A percentile compares a stretch with the other conserved stretches of the same genome.
These are phyloP conservation scores for Pichia sp. DNA, from an alignment of 1,139 yeast genomes.

Conservation along the genomic window DNA sequence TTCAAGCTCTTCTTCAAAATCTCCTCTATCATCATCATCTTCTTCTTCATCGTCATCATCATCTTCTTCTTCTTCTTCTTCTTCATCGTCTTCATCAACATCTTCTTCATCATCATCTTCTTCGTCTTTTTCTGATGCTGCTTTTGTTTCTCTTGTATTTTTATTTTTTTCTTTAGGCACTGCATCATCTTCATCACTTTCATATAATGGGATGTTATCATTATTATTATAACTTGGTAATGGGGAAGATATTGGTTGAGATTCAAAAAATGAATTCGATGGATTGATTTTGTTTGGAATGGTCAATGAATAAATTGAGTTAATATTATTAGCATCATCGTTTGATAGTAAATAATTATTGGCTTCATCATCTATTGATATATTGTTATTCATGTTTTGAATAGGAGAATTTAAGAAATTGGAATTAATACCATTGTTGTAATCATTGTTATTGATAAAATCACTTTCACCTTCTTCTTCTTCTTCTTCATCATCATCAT, in stretches of 20 bases:
- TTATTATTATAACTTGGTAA: slow-evolving; percentile 2
- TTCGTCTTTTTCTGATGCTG: not conserved
- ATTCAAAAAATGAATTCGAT: not conserved
- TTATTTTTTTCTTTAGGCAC: not conserved
- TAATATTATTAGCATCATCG: slow-evolving; percentile 7
- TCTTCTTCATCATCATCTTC: not conserved
- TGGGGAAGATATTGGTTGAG: slow-evolving; percentile 2
- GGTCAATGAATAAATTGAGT: slow-evolving; percentile 25
- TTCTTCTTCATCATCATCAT: slow-evolving; percentile 25
- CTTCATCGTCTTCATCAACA: slow-evolving; percentile 1
- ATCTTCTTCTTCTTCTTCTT: slow-evolving; percentile 9
- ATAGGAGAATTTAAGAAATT: not conserved
- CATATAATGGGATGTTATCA: slow-evolving; percentile 1
- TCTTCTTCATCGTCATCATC: not conserved
- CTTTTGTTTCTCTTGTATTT: slow-evolving; percentile 14
- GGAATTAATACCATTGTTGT: not conserved
- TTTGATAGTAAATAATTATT: slow-evolving; percentile 5
- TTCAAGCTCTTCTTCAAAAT: slow-evolving; percentile 17
- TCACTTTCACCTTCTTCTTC: slow-evolving; percentile 21
- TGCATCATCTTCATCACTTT: slow-evolving; percentile 23
- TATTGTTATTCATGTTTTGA: not conserved
- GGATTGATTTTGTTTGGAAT: slow-evolving; percentile 18
- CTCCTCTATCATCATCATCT: not conserved
- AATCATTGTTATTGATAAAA: not conserved
- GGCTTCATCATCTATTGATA: not conserved